Evolutionary conservation across 2,329 filamentous ascomycete genomes (phyloP), one percentile per base, ranked within the genome.

Genomic region (Teratosphaeriaceae sp.): DNA sequence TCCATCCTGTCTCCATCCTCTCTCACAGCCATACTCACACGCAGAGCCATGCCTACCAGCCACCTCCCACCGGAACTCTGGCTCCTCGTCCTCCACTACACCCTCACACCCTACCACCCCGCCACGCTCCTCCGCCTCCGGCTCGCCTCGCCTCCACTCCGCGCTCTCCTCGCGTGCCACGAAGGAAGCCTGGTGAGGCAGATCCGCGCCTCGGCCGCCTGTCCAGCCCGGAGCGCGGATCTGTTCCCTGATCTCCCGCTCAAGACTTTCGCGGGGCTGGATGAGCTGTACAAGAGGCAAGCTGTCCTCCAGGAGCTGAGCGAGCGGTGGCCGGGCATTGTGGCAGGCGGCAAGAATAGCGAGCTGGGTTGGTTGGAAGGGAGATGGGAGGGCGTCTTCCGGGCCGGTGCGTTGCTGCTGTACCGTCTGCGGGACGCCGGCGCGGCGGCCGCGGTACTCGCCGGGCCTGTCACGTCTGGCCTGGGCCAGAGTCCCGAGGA

Each of bases 51-150:
- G 13, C 8, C 16, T 9, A 20, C 24, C 21, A 35, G 31, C 37
- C 27, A 24, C 31, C 49, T 59, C 16, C 56, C 55, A n/a, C 40
- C 50, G 34, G 56, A 58, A 40, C 46, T 64, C 29, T 54, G 61
- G 7, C 51, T 58, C n/a, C 55, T 61, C 35, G 52, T 63, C 35
- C 46, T 63, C 4, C 56, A n/a, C n/a, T n/a, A n/a, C n/a, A n/a
- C 59, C 3, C 48, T 50, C 13, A 52, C 63, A 37, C 47, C 56
- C 4, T 63, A 59, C 46, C 41, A 49, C 16, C 57, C 57, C 5
- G 34, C 46, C 13, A 35, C 37, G 21, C 45, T 59, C 29, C 22
- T 44, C 19, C 44, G 44, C 27, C 49, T 64, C 20, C 50, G 53
- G 16, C 53, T 57, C 5, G 57, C 56, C 16, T 55, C 48, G 44